Base-by-base conservation (phyloP, 306 rosid genomes). In the Boehmeria nivea region DNA sequence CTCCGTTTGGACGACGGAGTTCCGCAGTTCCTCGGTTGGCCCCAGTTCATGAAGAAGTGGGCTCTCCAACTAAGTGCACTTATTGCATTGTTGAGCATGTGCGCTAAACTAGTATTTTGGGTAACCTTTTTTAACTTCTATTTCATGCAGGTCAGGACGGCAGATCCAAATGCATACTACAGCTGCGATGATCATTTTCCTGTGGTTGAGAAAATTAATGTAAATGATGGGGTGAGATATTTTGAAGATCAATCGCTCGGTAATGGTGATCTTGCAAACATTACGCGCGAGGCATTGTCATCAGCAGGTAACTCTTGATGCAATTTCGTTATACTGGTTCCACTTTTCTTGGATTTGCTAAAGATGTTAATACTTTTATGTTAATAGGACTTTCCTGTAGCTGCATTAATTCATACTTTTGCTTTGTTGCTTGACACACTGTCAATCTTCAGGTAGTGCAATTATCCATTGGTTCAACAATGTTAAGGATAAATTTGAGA, bases 21-120 rank as follows among this genome's bases (percentile, higher is more conserved):
- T 64, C 74, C 13, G 51, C 72, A 34, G 26, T 62, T 75, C 76
- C 89, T 73, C 60, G 50, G 63, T 75, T 91, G 74, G 79, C 81
- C 18, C 80, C 96, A 25, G 86, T 91, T 59, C 54, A 72, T 33
- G 96, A 91, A 81, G 96, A 91, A 76, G 99, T 91, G 68, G 67
- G 89, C 64, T 67, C 38, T 38, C 3, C 11, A 26, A 12, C 25
- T 49, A 11, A 12, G 25, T 60, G 52, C 6, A 51, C 51, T 27
- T 53, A 47, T 36, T 54, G 44, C 56, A 53, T 37, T 36, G 54
- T 39, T n/a, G n/a, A n/a, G 17, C 53, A 23, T 48, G 23, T 36
- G 38, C 22, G 12, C 36, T 26, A 10, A 5, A 8, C 44, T 61
- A 36, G 26, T 67, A 49, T 31, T 42, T 56, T 59, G n/a, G 33